phyloP scores from a whole-genome alignment of 169 alveolate genomes.

The Perkinsus chesapeaki region DNA sequence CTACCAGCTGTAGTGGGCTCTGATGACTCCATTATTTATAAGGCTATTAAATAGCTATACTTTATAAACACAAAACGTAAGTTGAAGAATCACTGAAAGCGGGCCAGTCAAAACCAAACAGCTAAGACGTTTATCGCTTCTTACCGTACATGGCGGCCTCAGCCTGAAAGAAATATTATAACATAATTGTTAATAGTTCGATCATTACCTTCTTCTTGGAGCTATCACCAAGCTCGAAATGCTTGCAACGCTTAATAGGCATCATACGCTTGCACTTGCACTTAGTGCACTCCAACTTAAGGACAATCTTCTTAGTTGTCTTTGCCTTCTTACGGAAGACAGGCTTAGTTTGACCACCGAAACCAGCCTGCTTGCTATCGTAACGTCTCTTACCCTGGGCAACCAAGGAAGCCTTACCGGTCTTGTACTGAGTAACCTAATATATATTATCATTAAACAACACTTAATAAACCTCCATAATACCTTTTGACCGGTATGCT shows the following conservation, averaged over 20 bases:
- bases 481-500: constrained; percentile 47
- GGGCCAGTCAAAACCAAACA: background rate
- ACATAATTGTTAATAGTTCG: background rate
- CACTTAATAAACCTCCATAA: background rate
- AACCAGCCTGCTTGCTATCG: constrained; percentile 97
- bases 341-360: constrained; percentile 98
- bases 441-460: constrained; percentile 44
- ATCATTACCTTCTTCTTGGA: constrained; percentile 68
- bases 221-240: constrained; percentile 95
- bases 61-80: background rate
- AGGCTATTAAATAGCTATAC: background rate
- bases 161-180: background rate
- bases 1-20: background rate
- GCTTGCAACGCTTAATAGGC: constrained; percentile 97
- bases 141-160: constrained; percentile 4
- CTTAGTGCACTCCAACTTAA: constrained; percentile 93
- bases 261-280: constrained; percentile 92
- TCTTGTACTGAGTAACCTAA: constrained; percentile 96
- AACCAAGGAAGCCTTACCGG: constrained; percentile 90
- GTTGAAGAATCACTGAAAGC: background rate
- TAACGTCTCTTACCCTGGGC: constrained; percentile 98
- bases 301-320: constrained; percentile 96
- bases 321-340: constrained; percentile 97
- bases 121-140: background rate
- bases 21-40: background rate